Percentiles rank a stretch among this genome's conserved stretches.
Conservation (phyloP, 257 asterid species). For the Ophiorrhiza pumila region DNA sequence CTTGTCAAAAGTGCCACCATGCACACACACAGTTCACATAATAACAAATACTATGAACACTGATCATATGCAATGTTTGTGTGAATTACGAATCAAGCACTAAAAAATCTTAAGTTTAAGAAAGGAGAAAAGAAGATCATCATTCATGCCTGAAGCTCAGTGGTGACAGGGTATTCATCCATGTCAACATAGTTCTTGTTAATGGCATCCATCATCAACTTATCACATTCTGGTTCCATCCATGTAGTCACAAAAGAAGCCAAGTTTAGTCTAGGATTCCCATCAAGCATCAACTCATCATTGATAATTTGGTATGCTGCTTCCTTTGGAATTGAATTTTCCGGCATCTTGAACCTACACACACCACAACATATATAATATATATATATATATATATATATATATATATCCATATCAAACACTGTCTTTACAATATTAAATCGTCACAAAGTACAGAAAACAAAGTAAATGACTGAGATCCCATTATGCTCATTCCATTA, state of each 20-base stretch:
- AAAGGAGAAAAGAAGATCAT: too few species aligned
- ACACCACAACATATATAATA: not conserved
- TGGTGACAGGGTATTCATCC: constrained; percentile 15
- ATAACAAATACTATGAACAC: too few species aligned
- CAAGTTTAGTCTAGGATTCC: constrained; percentile 10
- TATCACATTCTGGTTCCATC: constrained; percentile 16
- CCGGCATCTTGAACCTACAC: constrained; percentile 4
- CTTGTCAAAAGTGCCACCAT: too few species aligned
- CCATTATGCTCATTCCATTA: too few species aligned
- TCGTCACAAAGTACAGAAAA: too few species aligned
- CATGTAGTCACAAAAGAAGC: constrained; percentile 13
- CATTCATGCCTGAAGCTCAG: constrained; percentile 11
- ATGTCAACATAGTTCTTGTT: constrained; percentile 17
- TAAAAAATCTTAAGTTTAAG: too few species aligned
- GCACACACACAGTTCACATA: too few species aligned
- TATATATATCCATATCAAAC: too few species aligned
- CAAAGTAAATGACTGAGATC: too few species aligned
- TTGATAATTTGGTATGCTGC: constrained; percentile 6
- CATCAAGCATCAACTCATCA: constrained; percentile 7
- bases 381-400: not conserved
- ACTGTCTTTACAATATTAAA: not conserved
- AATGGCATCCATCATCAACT: constrained; percentile 8
- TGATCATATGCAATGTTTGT: too few species aligned
- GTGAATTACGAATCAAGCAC: too few species aligned
- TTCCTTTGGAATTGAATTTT: constrained; percentile 5